Percentiles rank a stretch among this genome's conserved stretches.
phyloP scores from a whole-genome alignment of 345 rosid genomes.

The Brassica cretica region DNA sequence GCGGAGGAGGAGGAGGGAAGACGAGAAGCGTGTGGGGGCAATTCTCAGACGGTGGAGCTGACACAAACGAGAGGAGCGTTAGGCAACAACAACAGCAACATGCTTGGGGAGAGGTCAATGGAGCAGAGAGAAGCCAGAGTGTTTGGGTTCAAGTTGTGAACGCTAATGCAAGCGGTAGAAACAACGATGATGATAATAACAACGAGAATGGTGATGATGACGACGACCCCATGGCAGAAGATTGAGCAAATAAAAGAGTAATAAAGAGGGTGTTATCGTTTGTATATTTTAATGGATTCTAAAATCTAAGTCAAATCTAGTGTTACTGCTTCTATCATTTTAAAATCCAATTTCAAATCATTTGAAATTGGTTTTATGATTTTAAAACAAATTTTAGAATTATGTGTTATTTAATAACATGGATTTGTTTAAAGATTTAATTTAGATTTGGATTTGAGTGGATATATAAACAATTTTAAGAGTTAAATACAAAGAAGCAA shows the following conservation, averaged over 20 bases:
- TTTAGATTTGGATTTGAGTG: too few relatives aligned
- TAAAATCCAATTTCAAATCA: too few relatives aligned
- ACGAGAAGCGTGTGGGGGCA: slow-evolving; percentile 70
- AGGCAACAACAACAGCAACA: slow-evolving; percentile 52
- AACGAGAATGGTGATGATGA: slow-evolving; percentile 30
- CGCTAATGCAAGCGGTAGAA: slow-evolving; percentile 37
- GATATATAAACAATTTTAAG: too few relatives aligned
- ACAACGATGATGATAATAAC: slow-evolving; percentile 19
- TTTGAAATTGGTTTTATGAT: too few relatives aligned
- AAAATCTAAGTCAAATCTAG: too few relatives aligned
- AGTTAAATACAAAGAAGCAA: too few relatives aligned
- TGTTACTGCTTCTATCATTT: too few relatives aligned
- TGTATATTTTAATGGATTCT: too few relatives aligned
- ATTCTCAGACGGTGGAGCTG: slow-evolving; percentile 62
- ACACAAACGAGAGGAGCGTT: slow-evolving; percentile 53
- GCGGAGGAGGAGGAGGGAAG: slow-evolving; percentile 56
- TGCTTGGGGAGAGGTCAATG: slow-evolving; percentile 57
- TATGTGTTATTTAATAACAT: too few relatives aligned
- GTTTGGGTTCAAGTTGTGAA: slow-evolving; percentile 68
- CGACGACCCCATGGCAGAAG: slow-evolving; percentile 40
- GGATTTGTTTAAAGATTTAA: too few relatives aligned
- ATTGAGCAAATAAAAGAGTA: slow-evolving; percentile 23
- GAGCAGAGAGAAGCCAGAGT: slow-evolving; percentile 56
- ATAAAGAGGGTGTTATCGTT: neutral
- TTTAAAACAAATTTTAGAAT: too few relatives aligned